Conservation (phyloP, 495 filamentous ascomycete species). For the Cercophora sp. region DNA sequence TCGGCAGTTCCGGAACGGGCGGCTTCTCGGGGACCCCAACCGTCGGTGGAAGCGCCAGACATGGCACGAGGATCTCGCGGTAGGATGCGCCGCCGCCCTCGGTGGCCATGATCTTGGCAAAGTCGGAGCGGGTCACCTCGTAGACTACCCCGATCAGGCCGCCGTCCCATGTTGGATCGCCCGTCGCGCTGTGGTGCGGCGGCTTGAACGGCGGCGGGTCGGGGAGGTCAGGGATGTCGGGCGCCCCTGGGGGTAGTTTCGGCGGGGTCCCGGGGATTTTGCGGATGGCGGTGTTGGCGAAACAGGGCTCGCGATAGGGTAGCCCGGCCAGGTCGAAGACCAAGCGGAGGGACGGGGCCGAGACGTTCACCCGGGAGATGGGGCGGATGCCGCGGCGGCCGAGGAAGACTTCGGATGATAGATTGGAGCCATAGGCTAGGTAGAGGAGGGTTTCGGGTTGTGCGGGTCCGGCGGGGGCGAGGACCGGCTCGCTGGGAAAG, state of each 20-base stretch:
- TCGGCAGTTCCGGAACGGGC: slow-evolving; percentile 31
- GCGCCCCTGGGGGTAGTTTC: slow-evolving; percentile 29
- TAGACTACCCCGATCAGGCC: slow-evolving; percentile 91
- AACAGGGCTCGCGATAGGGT: slow-evolving; percentile 86
- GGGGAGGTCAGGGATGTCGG: slow-evolving; percentile 15
- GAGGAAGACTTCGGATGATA: slow-evolving; percentile 69
- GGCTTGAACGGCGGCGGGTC: slow-evolving; percentile 40
- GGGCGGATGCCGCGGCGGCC: slow-evolving; percentile 73
- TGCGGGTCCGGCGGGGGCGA: slow-evolving; percentile 10
- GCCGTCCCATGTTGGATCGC: slow-evolving; percentile 59
- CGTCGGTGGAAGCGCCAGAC: slow-evolving; percentile 58
- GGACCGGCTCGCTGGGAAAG: slow-evolving; percentile 25
- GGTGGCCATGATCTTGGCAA: slow-evolving; percentile 78
- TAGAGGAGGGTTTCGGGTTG: slow-evolving; percentile 64
- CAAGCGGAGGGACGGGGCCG: slow-evolving; percentile 69
- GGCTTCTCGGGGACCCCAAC: slow-evolving; percentile 41
- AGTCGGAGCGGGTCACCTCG: slow-evolving; percentile 80
- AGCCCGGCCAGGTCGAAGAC: slow-evolving; percentile 83
- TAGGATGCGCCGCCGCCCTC: slow-evolving; percentile 85
- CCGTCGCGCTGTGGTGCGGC: slow-evolving; percentile 28
- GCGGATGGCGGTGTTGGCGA: slow-evolving; percentile 71
- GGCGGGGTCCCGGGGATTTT: slow-evolving; percentile 39
- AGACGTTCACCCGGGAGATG: slow-evolving; percentile 70
- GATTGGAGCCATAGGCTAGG: slow-evolving; percentile 93
- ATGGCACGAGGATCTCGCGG: slow-evolving; percentile 74